Conservation (phyloP, 345 rosid species). For the Linum usitatissimum region DNA sequence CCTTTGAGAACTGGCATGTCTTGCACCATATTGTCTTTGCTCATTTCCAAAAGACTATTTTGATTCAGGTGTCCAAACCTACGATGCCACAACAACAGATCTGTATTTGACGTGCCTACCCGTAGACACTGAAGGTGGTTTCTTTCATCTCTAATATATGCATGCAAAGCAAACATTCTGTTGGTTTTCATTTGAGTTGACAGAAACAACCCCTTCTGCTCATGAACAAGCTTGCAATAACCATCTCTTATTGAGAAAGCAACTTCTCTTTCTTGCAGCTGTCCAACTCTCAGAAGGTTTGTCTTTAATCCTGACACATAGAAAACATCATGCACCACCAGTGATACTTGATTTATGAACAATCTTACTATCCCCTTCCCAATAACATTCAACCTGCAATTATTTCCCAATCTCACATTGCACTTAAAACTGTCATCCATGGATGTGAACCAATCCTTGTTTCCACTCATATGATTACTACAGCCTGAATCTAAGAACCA, state of each 20-base stretch:
- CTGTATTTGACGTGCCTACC: no score
- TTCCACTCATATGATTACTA: neutral
- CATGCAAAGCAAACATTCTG: neutral
- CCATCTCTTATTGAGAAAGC: neutral
- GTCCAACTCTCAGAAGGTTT: neutral
- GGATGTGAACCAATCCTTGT: neutral
- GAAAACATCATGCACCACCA: neutral
- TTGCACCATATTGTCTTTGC: neutral
- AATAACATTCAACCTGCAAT: no score
- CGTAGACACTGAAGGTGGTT: neutral
- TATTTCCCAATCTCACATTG: neutral
- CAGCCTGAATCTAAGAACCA: slow-evolving; percentile 6
- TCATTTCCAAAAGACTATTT: neutral
- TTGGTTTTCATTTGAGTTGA: neutral
- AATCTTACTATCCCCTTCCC: no score
- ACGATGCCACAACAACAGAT: neutral
- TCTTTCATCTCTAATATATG: neutral
- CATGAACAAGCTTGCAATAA: neutral
- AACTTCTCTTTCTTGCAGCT: neutral
- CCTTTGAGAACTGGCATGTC: no score
- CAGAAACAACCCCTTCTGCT: neutral
- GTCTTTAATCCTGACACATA: neutral
- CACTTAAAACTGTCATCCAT: neutral
- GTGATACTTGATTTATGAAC: no score
- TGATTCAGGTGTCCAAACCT: neutral